Evolutionary conservation across 768 basidiomycete species (phyloP).

Genomic region (Dacryopinax primogenitus): DNA sequence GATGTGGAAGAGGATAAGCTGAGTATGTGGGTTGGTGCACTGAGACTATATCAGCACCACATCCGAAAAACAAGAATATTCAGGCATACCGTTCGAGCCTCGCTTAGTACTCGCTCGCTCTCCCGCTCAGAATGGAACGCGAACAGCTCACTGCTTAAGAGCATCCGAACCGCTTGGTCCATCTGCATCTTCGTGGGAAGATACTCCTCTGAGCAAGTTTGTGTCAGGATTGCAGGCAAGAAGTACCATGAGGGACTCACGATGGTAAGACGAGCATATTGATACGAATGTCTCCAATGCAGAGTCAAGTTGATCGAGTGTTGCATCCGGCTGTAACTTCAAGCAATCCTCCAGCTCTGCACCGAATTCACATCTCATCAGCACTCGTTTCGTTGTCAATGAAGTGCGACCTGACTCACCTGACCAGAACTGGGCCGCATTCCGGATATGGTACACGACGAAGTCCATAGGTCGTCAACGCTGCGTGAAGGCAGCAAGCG

Average conservation of each 20-base stretch:
- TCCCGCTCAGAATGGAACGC: conserved; percentile 84
- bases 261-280: conserved; percentile 76
- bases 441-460: conserved; percentile 73
- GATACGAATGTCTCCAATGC: conserved; percentile 62
- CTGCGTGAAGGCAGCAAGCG: not conserved
- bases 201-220: conserved; percentile 50
- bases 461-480: conserved; percentile 24
- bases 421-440: conserved; percentile 81
- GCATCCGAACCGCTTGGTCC: conserved; percentile 62
- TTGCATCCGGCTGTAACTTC: conserved; percentile 47
- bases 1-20: conserved; percentile 65
- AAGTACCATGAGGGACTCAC: conserved; percentile 36
- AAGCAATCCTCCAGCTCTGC: conserved; percentile 81
- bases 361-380: conserved; percentile 4
- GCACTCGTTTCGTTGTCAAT: conserved; percentile 10
- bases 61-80: conserved; percentile 13
- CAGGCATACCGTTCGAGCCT: conserved; percentile 49
- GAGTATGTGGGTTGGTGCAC: conserved; percentile 76
- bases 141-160: conserved; percentile 79
- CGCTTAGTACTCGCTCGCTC: conserved; percentile 63
- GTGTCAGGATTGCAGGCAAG: conserved; percentile 7
- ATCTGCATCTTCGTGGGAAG: conserved; percentile 72
- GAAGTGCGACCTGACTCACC: conserved; percentile 37
- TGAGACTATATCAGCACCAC: conserved; percentile 22
- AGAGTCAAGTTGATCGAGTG: conserved; percentile 63